These are phyloP conservation scores for Candida mesenterica DNA, from an alignment of 1,139 yeast genomes.

Conservation along the genomic window DNA sequence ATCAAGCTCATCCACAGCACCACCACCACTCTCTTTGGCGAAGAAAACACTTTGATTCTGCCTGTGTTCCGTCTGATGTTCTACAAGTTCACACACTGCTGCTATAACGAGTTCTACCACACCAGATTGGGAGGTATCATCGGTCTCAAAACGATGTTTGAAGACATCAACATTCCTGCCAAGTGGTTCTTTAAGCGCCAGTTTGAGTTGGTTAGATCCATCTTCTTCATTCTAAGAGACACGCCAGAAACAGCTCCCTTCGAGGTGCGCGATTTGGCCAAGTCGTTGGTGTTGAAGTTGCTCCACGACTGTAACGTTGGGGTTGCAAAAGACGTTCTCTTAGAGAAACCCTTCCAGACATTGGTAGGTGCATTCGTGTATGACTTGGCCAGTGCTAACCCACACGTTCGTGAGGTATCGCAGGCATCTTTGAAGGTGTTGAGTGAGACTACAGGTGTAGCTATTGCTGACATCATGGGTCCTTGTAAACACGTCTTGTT, in stretches of 20 bases:
- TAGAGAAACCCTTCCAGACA: conserved; percentile 76
- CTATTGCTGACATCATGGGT: conserved; percentile 71
- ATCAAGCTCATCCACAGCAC: conserved; percentile 62
- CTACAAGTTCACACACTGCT: conserved; percentile 82
- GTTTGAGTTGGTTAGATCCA: conserved; percentile 79
- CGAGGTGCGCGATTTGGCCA: conserved; percentile 71
- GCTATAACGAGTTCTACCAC: conserved; percentile 86
- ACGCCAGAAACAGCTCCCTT: conserved; percentile 88
- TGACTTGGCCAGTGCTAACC: conserved; percentile 87
- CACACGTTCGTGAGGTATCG: conserved; percentile 78
- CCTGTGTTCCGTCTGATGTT: conserved; percentile 77
- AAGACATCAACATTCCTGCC: conserved; percentile 64
- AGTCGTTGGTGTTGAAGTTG: conserved; percentile 59
- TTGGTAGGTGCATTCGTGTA: conserved; percentile 85
- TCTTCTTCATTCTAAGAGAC: conserved; percentile 87
- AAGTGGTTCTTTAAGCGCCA: conserved; percentile 76
- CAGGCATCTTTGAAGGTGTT: conserved; percentile 67
- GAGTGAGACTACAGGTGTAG: conserved; percentile 65
- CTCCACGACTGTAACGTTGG: conserved; percentile 64
- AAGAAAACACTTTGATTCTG: conserved; percentile 64
- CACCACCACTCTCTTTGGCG: conserved; percentile 67
- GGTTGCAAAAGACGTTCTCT: conserved; percentile 56
- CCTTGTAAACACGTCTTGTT: conserved; percentile 81
- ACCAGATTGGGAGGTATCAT: conserved; percentile 85
- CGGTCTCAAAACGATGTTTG: conserved; percentile 73